These are phyloP conservation scores for Blepharisma undulans DNA, from an alignment of 169 alveolate genomes.

Conservation along the genomic window DNA sequence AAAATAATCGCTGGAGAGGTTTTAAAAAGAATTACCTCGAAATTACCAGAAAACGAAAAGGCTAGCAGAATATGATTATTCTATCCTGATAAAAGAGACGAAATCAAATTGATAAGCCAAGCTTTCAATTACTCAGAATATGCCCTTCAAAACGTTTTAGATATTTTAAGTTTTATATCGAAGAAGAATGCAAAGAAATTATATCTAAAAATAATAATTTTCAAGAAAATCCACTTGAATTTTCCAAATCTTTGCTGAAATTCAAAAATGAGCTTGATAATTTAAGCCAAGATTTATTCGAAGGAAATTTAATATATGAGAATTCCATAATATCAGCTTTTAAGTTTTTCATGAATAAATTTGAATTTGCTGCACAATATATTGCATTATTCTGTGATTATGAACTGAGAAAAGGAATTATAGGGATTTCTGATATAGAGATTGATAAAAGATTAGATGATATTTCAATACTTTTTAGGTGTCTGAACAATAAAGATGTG, in stretches of 20 bases:
- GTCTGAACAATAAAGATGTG: slow-evolving; percentile 58
- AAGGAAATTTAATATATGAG: slow-evolving; percentile 49
- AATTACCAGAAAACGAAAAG: too few relatives aligned
- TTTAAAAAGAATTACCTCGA: too few relatives aligned
- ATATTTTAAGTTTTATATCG: too few relatives aligned
- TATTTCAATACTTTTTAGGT: slow-evolving; percentile 52
- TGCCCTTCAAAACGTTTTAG: too few relatives aligned
- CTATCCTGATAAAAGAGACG: too few relatives aligned
- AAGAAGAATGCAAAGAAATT: too few relatives aligned
- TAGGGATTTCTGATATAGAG: slow-evolving; percentile 52
- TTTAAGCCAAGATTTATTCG: slow-evolving; percentile 54
- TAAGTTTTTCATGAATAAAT: slow-evolving; percentile 60
- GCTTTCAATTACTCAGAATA: too few relatives aligned
- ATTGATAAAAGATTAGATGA: slow-evolving; percentile 49
- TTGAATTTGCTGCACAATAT: slow-evolving; percentile 54
- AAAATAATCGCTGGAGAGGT: too few relatives aligned
- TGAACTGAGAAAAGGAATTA: slow-evolving; percentile 54
- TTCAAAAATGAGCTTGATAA: slow-evolving; percentile 73
- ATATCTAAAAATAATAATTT: too few relatives aligned
- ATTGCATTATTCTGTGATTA: slow-evolving; percentile 66
- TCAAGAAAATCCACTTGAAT: too few relatives aligned
- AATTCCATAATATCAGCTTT: slow-evolving; percentile 52
- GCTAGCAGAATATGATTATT: too few relatives aligned
- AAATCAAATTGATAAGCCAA: too few relatives aligned
- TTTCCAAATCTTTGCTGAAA: slow-evolving; percentile 56